A percentile compares a stretch with the other conserved stretches of the same genome.
These are phyloP conservation scores for Curvularia sp. DNA, from an alignment of 2,329 filamentous ascomycete species.

Conservation along the genomic window DNA sequence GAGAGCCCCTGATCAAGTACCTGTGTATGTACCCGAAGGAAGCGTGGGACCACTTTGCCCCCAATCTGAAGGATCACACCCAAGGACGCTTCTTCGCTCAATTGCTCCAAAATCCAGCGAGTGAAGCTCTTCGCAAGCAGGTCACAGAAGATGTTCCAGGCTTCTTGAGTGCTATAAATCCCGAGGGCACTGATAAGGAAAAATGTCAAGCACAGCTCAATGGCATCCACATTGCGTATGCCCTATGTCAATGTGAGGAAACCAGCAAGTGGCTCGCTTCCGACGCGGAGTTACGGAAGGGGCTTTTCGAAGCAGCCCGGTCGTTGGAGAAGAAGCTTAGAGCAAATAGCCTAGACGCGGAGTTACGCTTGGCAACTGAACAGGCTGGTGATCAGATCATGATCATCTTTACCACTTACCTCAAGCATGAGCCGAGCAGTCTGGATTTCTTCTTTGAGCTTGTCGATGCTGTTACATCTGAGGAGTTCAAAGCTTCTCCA, in stretches of 20 bases:
- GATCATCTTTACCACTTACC: constrained; percentile 80
- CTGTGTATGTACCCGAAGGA: constrained; percentile 92
- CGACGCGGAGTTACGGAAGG: constrained; percentile 64
- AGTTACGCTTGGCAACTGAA: constrained; percentile 81
- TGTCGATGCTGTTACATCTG: constrained; percentile 81
- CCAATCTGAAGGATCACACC: constrained; percentile 79
- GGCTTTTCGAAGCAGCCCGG: constrained; percentile 71
- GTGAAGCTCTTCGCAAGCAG: constrained; percentile 74
- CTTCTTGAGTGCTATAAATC: constrained; percentile 71
- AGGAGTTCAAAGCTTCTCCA: constrained; percentile 80
- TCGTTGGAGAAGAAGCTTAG: constrained; percentile 79
- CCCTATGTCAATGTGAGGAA: constrained; percentile 72
- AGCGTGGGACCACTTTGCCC: constrained; percentile 80
- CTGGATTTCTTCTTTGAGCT: constrained; percentile 84
- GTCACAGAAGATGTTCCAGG: constrained; percentile 76
- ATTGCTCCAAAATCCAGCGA: constrained; percentile 77
- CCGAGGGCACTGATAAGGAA: constrained; percentile 68
- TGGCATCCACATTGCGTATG: constrained; percentile 82
- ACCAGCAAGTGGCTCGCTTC: constrained; percentile 71
- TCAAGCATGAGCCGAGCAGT: constrained; percentile 76
- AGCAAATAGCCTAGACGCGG: constrained; percentile 70
- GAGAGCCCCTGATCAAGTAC: constrained; percentile 88
- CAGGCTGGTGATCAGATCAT: constrained; percentile 91
- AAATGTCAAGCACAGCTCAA: constrained; percentile 84
- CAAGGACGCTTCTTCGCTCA: constrained; percentile 93